Conservation (phyloP, 768 basidiomycete genomes). For the Boletus patriciae region DNA sequence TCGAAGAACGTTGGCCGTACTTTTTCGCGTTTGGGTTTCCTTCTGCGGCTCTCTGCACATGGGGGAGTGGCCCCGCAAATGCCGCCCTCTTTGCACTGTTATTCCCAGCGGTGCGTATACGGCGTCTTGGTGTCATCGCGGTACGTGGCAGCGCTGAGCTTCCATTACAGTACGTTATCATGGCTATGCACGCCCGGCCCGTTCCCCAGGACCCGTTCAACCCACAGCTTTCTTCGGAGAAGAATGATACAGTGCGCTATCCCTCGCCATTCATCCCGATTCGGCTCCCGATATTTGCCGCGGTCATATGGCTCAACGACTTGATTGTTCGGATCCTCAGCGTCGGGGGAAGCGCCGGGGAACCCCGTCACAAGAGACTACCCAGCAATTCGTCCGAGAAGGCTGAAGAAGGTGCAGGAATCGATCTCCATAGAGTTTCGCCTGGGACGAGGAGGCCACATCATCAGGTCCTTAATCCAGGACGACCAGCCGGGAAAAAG, state of each 20-base stretch:
- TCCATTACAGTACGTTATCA: slow-evolving; percentile 69
- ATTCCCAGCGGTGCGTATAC: slow-evolving; percentile 66
- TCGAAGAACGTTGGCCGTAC: slow-evolving; percentile 91
- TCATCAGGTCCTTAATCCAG: slow-evolving; percentile 6
- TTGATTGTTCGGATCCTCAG: slow-evolving; percentile 61
- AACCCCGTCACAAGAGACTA: slow-evolving; percentile 26
- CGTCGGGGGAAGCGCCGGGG: slow-evolving; percentile 42
- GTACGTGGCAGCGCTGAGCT: slow-evolving; percentile 5
- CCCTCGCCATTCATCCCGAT: slow-evolving; percentile 80
- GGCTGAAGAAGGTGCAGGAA: slow-evolving; percentile 59
- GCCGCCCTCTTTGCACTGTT: slow-evolving; percentile 81
- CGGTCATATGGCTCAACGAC: slow-evolving; percentile 76
- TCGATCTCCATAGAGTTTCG: slow-evolving; percentile 23
- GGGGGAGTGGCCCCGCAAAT: slow-evolving; percentile 73
- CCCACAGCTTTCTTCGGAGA: slow-evolving; percentile 41
- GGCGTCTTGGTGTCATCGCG: background rate
- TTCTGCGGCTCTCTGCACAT: slow-evolving; percentile 67
- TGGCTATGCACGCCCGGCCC: slow-evolving; percentile 78
- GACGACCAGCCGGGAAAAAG: slow-evolving; percentile 15
- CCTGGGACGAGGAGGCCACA: slow-evolving; percentile 8
- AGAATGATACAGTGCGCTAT: slow-evolving; percentile 49
- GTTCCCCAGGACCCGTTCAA: slow-evolving; percentile 75
- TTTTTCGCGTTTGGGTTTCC: slow-evolving; percentile 85
- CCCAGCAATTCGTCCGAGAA: slow-evolving; percentile 55
- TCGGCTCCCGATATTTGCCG: slow-evolving; percentile 71